Evolutionary conservation across 805 yeast genomes (phyloP), one percentile per base, ranked within the genome.

Genomic region (Spathaspora hagerdaliae): DNA sequence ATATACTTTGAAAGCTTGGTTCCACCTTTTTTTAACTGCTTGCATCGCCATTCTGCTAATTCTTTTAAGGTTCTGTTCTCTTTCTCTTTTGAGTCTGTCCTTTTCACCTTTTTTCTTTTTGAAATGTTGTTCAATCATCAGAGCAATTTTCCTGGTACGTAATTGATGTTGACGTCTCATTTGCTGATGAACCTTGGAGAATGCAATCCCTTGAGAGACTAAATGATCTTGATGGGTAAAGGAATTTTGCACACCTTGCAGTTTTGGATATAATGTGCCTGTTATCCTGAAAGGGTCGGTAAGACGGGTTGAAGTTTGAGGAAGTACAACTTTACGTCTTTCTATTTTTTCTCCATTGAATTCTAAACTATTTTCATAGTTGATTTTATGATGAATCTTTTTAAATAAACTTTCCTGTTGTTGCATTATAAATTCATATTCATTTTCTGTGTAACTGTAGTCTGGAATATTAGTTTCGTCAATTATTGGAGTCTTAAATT

Each of bases 1-100:
- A 58, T 78, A 84, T 1, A 88, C 95, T 60, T 87, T 89, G 50
- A 84, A 87, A 2, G 97, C 99, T 41, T 90, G 74, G 19, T 75
- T 69, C 99, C 99, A 94, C 57, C 94, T 82, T 61, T 83, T 89
- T 64, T 85, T 85, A 9, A 94, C 97, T 38, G 90, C 89, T 55
- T 80, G 83, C 1, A 87, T 85, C 0, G 95, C 86, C 41, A 83
- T 76, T 54, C 88, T 79, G n/a, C 97, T 96, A 31, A 92, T 62
- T 48, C 77, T 79, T 46, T 76, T 71, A 47, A 85, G 72, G 43
- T 81, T 79, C 54, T 79, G 85, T 54, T 90, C 96, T 54, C 82
- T 79, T 47, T 86, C 95, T 52, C 83, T 83, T 19, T 77, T 76
- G 47, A 81, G 79, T 47, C 96, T 78, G 53, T 92, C 98, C 52